Base-by-base conservation (phyloP, 495 filamentous ascomycete genomes). In the Aspergillus cavernicola region DNA sequence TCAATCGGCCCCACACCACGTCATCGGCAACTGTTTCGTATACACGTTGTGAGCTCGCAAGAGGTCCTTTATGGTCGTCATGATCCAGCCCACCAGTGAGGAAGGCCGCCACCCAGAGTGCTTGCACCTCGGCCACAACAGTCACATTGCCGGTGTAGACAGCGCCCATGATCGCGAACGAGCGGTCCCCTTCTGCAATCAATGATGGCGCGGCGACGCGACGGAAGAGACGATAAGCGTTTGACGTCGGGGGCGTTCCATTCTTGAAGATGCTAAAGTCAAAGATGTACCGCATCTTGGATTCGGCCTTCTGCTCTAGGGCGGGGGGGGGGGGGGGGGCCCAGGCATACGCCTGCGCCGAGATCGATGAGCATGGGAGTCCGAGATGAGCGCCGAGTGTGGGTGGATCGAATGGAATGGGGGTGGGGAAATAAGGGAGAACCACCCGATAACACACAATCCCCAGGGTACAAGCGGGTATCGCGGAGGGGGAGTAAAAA, bases 81-180 rank as follows among this genome's bases (percentile, higher is more conserved):
- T 33, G 10, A 20, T 66, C 65, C 1, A 68, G 52, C 6, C 47
- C 58, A 2, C 59, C 65, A 0, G 58, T 68, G 0, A 85, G 46
- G 47, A 79, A 89, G 0, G 83, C 82, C 32, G 72, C 73, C 13
- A 84, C 77, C 87, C 86, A 91, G 6, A 90, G 69, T 4, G 80
- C 82, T 54, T 89, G 85, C 3, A 79, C 65, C 52, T 89, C 83
- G 0, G 85, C 80, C 3, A 81, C 72, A 3, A 80, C 66, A 6
- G 77, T 64, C 31, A 80, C 80, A 9, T 75, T 72, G 28, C 85
- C 80, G 46, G 76, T 78, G 29, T 78, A 67, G 4, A 86, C 53
- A 6, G 76, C 66, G 2, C 86, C 86, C 1, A 78, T 63, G 48
- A 85, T 82, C 6, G 80, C 84, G 45, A 86, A 80, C 20, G 84